These are phyloP conservation scores for Ajuga chamaepitys DNA, from an alignment of 257 asterid genomes.

Conservation along the genomic window DNA sequence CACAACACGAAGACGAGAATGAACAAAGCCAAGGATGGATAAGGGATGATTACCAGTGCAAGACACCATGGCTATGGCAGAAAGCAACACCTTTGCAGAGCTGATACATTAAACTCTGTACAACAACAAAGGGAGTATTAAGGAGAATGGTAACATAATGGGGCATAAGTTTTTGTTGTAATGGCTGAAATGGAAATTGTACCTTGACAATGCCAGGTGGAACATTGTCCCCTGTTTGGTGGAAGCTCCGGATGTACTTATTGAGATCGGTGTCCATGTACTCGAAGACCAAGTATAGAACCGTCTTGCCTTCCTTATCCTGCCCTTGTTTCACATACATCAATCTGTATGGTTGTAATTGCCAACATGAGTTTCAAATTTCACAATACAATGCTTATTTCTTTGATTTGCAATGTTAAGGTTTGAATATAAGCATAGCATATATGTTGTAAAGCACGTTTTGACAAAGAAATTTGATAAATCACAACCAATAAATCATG, in stretches of 20 bases:
- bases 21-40: not conserved
- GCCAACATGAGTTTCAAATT: no score
- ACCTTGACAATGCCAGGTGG: conserved; percentile 58
- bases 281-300: conserved; percentile 83
- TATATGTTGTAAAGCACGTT: no score
- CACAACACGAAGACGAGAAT: not conserved
- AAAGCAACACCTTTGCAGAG: conserved; percentile 94
- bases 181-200: no score
- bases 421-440: no score
- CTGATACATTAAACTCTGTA: conserved; percentile 86
- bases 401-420: no score
- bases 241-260: conserved; percentile 76
- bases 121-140: not conserved
- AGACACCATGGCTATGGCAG: conserved; percentile 95
- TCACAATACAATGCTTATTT: no score
- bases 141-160: not conserved
- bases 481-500: not conserved
- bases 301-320: conserved; percentile 88
- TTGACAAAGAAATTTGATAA: no score
- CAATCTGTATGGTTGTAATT: conserved; percentile 34
- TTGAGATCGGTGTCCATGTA: conserved; percentile 92
- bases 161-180: not conserved
- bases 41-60: conserved; percentile 53
- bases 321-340: conserved; percentile 85
- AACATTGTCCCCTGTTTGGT: conserved; percentile 37